phyloP scores from a whole-genome alignment of 2,329 filamentous ascomycete species.

The Cladosporium velox region DNA sequence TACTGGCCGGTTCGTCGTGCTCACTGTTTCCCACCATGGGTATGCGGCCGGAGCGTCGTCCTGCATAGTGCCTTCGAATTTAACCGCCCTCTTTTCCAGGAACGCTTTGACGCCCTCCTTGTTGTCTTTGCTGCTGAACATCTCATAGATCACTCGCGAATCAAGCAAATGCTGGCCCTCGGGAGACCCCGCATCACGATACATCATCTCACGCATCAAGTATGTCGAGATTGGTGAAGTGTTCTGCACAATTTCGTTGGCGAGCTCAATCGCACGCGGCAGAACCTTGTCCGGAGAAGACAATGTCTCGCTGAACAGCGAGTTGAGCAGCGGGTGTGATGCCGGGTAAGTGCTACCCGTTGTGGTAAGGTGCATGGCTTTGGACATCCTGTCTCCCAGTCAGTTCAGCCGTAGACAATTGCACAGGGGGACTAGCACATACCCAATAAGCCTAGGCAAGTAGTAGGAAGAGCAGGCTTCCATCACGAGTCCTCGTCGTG shows the following conservation, averaged over 20 bases:
- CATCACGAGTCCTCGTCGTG: constrained; percentile 68
- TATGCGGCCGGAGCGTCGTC: constrained; percentile 61
- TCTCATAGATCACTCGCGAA: constrained; percentile 62
- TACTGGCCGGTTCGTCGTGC: constrained; percentile 33
- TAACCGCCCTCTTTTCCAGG: constrained; percentile 65
- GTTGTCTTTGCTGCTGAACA: constrained; percentile 64
- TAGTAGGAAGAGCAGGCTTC: constrained; percentile 73
- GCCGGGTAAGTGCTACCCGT: constrained; percentile 64
- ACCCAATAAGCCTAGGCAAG: constrained; percentile 68
- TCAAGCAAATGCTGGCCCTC: constrained; percentile 74
- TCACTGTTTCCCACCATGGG: constrained; percentile 68
- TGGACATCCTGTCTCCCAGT: constrained; percentile 43
- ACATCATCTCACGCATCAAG: constrained; percentile 74
- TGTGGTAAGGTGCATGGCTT: constrained; percentile 66
- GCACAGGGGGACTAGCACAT: constrained; percentile 13
- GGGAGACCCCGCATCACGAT: constrained; percentile 57
- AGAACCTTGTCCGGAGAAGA: constrained; percentile 62
- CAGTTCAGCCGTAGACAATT: not conserved
- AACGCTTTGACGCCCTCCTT: constrained; percentile 70
- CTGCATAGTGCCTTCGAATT: constrained; percentile 63
- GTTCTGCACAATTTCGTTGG: constrained; percentile 66
- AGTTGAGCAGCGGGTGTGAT: constrained; percentile 51
- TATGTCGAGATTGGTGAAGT: constrained; percentile 65
- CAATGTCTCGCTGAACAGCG: constrained; percentile 67
- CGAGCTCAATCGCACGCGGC: constrained; percentile 64